phyloP scores from a whole-genome alignment of 2,329 filamentous ascomycete species.

The Davidsoniella neocaledoniae region DNA sequence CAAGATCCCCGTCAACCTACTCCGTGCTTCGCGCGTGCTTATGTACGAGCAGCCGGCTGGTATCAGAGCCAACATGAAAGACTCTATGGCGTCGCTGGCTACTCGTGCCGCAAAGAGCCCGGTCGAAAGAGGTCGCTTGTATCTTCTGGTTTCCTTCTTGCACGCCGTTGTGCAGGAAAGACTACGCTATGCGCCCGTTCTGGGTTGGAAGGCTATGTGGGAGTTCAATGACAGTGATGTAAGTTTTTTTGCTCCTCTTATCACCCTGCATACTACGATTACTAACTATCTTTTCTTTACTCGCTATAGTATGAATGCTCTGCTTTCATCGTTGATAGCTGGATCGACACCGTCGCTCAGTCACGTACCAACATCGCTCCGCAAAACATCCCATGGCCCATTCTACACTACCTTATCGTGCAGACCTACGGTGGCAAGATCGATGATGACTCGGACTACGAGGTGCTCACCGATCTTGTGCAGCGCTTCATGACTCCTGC shows the following conservation, averaged over 20 bases:
- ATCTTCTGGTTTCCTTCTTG: slow-evolving; percentile 81
- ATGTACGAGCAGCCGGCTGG: slow-evolving; percentile 98
- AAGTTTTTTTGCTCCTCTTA: slow-evolving; percentile 29
- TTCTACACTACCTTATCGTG: slow-evolving; percentile 75
- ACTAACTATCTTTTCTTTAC: slow-evolving; percentile 22
- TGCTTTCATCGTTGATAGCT: slow-evolving; percentile 86
- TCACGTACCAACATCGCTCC: slow-evolving; percentile 87
- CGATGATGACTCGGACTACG: slow-evolving; percentile 75
- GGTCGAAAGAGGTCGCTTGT: slow-evolving; percentile 78
- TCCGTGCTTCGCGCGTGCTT: slow-evolving; percentile 81
- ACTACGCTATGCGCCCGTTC: slow-evolving; percentile 76
- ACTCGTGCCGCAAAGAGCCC: slow-evolving; percentile 62
- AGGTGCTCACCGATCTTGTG: slow-evolving; percentile 56
- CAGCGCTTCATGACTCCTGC: slow-evolving; percentile 63
- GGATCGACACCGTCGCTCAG: slow-evolving; percentile 69
- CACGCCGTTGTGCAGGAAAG: slow-evolving; percentile 94
- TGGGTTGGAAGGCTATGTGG: slow-evolving; percentile 99
- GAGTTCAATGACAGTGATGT: slow-evolving; percentile 99
- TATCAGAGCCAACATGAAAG: slow-evolving; percentile 95
- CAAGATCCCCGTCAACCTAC: slow-evolving; percentile 90
- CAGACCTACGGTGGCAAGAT: slow-evolving; percentile 98
- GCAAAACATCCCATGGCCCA: slow-evolving; percentile 88
- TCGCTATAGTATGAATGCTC: slow-evolving; percentile 72
- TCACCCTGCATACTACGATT: not conserved
- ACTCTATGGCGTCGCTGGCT: slow-evolving; percentile 73